Evolutionary conservation across 78 protist genomes (phyloP), one percentile per base, ranked within the genome.

Genomic region (Protostelium mycophagum): DNA sequence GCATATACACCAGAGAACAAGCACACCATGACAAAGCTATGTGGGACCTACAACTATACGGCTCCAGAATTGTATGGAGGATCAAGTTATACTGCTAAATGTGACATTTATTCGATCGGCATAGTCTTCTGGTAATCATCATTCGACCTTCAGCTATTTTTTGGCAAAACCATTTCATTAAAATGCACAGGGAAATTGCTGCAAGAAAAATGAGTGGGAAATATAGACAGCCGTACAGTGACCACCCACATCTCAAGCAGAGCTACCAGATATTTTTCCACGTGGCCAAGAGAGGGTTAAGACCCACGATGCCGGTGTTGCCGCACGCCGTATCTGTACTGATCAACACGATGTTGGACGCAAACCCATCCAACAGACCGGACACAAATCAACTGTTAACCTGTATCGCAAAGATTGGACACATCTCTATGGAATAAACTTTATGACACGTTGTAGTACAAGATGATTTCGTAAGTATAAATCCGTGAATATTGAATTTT

Each of bases 31-130:
- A 35, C 89, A 9, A 91, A 93, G 51, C 89, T 93, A 28, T 86
- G 96, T 37, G 96, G 96, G 1, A 93, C 96, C 0, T 93, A 87
- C 86, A 91, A 91, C 35, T 93, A 93, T 84, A 89, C 93, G 36
- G 88, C 96, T 25, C 96, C 96, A 35, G 96, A 93, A 86, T 88
- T 93, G 36, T 90, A 90, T 1, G 86, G 83, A 31, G 95, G 95
- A 28, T 91, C 91, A 34, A 73, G 73, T 31, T 92, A 89, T 38
- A 89, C 94, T 0, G 87, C 94, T 0, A 92, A 92, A 86, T 89
- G 91, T 0, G 95, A 93, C 86, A 73, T 93, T 38, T 93, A 87
- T 36, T 85, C 90, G 31, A 86, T 93, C 38, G 95, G 95, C 34
- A 93, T 93, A n/a, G 88, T 93, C 29, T 89, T 93, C 38, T 93